Evolutionary conservation across 306 rosid species (phyloP).

Genomic region (Neltuma alba): DNA sequence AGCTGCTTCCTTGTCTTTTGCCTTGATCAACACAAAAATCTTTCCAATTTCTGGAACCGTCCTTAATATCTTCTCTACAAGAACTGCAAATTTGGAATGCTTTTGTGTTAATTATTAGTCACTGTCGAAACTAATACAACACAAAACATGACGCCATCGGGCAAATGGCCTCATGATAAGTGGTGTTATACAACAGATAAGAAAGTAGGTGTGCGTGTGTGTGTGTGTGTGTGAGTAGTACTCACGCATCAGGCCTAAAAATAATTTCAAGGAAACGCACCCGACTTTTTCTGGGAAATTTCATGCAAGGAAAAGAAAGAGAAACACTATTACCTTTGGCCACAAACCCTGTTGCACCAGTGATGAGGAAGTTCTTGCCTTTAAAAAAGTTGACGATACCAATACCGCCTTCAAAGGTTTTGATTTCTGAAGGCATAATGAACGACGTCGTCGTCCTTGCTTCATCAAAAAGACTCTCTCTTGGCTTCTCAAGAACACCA

Average conservation of each 20-base stretch:
- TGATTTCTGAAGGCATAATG: neutral
- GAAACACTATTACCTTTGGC: conserved; percentile 48
- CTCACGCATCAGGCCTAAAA: neutral
- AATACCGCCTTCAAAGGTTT: conserved; percentile 28
- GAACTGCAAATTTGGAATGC: conserved; percentile 32
- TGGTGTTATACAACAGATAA: too few relatives aligned
- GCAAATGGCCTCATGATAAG: too few relatives aligned
- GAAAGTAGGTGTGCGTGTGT: neutral
- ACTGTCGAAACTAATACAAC: neutral
- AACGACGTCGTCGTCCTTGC: neutral
- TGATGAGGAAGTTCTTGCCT: conserved; percentile 52
- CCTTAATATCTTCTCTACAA: conserved; percentile 61
- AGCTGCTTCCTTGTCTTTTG: conserved; percentile 56
- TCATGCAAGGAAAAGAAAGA: neutral
- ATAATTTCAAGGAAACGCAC: neutral
- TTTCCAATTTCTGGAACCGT: conserved; percentile 54
- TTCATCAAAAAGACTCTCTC: neutral
- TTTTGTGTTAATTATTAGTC: neutral
- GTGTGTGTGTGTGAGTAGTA: too few relatives aligned
- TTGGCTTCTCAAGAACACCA: neutral
- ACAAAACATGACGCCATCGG: neutral
- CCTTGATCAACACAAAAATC: conserved; percentile 62
- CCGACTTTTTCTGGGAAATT: neutral
- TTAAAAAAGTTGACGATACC: conserved; percentile 50
- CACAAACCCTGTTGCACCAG: conserved; percentile 64